A percentile compares a stretch with the other conserved stretches of the same genome.
These are phyloP conservation scores for Neurospora sp. DNA, from an alignment of 2,329 filamentous ascomycete species.

Conservation along the genomic window DNA sequence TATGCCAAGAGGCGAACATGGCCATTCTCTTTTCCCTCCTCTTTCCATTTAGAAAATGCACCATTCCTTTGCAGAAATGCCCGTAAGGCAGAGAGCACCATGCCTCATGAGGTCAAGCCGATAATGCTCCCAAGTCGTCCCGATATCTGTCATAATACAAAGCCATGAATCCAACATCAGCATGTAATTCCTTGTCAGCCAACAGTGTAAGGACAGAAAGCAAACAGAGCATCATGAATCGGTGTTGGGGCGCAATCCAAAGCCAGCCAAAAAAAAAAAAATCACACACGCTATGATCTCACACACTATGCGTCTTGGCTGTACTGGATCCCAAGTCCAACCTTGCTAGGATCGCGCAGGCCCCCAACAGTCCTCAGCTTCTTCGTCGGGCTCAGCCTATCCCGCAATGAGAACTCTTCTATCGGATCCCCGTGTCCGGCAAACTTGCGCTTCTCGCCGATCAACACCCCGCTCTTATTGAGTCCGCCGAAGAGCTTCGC, in stretches of 20 bases:
- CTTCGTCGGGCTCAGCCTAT: slow-evolving; percentile 39
- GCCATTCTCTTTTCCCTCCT: background rate
- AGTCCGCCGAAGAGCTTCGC: slow-evolving; percentile 40
- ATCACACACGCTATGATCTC: background rate
- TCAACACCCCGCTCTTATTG: slow-evolving; percentile 27
- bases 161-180: background rate
- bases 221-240: background rate
- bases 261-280: background rate
- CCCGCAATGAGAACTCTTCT: slow-evolving; percentile 22
- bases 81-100: background rate
- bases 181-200: background rate
- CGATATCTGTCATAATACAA: background rate
- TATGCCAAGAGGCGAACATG: background rate
- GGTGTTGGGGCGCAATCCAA: background rate
- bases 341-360: slow-evolving; percentile 26
- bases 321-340: slow-evolving; percentile 47
- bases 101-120: background rate
- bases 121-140: background rate
- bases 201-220: background rate
- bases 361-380: slow-evolving; percentile 36
- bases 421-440: slow-evolving; percentile 21
- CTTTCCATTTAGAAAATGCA: background rate
- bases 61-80: background rate
- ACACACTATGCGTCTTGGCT: slow-evolving; percentile 15
- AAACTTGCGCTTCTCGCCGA: slow-evolving; percentile 42